Conservation (phyloP, 2,329 filamentous ascomycete species). For the Epichloe festucae region DNA sequence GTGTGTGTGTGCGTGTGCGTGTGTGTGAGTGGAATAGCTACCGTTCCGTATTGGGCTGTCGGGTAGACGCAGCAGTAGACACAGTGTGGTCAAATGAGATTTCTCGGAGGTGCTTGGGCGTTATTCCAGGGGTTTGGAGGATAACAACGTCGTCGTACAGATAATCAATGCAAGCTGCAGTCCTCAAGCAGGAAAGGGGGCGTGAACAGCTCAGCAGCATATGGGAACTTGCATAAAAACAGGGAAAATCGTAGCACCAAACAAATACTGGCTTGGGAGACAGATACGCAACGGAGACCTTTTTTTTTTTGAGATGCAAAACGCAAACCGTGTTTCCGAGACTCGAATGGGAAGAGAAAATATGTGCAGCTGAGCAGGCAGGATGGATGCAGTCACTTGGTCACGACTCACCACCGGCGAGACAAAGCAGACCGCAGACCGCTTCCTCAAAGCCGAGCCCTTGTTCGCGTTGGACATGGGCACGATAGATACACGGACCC, state of each 20-base stretch:
- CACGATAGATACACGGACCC: slow-evolving; percentile 2
- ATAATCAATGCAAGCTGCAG: slow-evolving; percentile 5
- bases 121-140: slow-evolving; percentile 1
- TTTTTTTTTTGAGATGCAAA: slow-evolving; percentile 2
- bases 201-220: slow-evolving; percentile 1
- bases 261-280: slow-evolving; percentile 4
- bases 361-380: slow-evolving; percentile 14
- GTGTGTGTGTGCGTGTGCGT: background rate
- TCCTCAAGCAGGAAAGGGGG: background rate
- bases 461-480: slow-evolving; percentile 4
- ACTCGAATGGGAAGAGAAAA: background rate
- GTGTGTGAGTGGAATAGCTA: background rate
- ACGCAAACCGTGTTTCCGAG: background rate
- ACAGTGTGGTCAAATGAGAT: slow-evolving; percentile 7
- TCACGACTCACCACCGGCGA: slow-evolving; percentile 6
- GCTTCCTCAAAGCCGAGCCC: slow-evolving; percentile 3
- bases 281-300: slow-evolving; percentile 8
- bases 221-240: background rate
- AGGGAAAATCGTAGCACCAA: background rate
- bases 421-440: slow-evolving; percentile 9
- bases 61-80: slow-evolving; percentile 17
- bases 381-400: slow-evolving; percentile 14
- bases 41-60: slow-evolving; percentile 18
- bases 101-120: slow-evolving; percentile 9
- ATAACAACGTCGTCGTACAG: slow-evolving; percentile 5